Conservation (phyloP, 1,139 yeast genomes). For the Suhomyces bolitotheri region DNA sequence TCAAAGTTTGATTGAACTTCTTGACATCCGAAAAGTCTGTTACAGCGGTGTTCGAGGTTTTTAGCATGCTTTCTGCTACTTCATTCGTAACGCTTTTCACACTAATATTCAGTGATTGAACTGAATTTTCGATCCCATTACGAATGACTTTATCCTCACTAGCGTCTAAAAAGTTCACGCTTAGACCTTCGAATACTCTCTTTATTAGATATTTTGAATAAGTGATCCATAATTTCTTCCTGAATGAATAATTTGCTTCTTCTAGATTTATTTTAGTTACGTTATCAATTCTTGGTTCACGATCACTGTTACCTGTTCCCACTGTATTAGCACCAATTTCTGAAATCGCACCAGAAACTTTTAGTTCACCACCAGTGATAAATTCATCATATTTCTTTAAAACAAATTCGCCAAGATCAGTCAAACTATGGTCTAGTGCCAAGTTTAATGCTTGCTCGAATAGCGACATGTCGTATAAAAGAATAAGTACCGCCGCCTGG, state of each 20-base stretch:
- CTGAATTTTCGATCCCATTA: conserved; percentile 6
- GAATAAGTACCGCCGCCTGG: conserved; percentile 69
- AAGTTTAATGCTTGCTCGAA: conserved; percentile 80
- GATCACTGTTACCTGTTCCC: conserved; percentile 19
- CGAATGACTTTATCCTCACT: conserved; percentile 10
- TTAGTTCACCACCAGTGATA: conserved; percentile 16
- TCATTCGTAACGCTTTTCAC: conserved; percentile 2
- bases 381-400: conserved; percentile 35
- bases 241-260: conserved; percentile 41
- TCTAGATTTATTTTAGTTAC: conserved; percentile 31
- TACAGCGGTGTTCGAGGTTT: not conserved
- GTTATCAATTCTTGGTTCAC: not conserved
- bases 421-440: conserved; percentile 63
- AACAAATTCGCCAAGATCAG: conserved; percentile 54
- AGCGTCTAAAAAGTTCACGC: conserved; percentile 22
- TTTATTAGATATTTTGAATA: conserved; percentile 63
- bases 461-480: conserved; percentile 61
- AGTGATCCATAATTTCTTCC: conserved; percentile 74
- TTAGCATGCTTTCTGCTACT: not conserved
- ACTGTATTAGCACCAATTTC: conserved; percentile 9
- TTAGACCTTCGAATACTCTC: conserved; percentile 30
- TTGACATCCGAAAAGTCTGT: conserved; percentile 15
- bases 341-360: conserved; percentile 3
- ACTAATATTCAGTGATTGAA: conserved; percentile 6
- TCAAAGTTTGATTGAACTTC: conserved; percentile 27